phyloP scores from a whole-genome alignment of 768 basidiomycete species.

The Royoungia palumana region DNA sequence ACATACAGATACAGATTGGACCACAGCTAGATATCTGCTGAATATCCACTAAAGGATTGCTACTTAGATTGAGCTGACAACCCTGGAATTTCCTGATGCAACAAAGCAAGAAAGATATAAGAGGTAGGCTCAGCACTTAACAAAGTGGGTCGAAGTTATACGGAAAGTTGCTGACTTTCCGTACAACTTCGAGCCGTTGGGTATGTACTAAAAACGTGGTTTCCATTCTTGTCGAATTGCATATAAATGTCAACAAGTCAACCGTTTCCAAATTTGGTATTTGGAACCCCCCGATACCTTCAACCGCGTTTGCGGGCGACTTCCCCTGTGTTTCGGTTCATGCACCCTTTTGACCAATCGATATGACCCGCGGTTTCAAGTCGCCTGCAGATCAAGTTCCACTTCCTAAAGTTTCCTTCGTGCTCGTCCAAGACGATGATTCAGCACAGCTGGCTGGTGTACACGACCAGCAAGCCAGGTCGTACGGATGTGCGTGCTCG shows the following conservation, averaged over 20 bases:
- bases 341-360: background rate
- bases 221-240: conserved; percentile 10
- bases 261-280: conserved; percentile 19
- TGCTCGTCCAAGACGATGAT: conserved; percentile 61
- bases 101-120: too few species aligned
- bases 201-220: background rate
- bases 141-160: too few species aligned
- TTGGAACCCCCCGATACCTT: background rate
- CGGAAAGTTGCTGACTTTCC: too few species aligned
- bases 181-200: too few species aligned
- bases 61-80: too few species aligned
- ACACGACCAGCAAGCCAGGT: conserved; percentile 56
- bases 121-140: too few species aligned
- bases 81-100: too few species aligned
- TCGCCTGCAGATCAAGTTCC: conserved; percentile 36
- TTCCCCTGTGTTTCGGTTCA: conserved; percentile 17
- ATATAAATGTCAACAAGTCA: conserved; percentile 14
- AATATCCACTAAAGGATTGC: too few species aligned
- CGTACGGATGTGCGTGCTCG: conserved; percentile 66
- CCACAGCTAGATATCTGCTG: too few species aligned
- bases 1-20: too few species aligned
- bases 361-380: conserved; percentile 40
- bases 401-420: conserved; percentile 67
- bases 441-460: conserved; percentile 61
- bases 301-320: conserved; percentile 4